Evolutionary conservation across 108 stramenopile genomes (phyloP), one percentile per base, ranked within the genome.

Genomic region (Poteriospumella lacustris): DNA sequence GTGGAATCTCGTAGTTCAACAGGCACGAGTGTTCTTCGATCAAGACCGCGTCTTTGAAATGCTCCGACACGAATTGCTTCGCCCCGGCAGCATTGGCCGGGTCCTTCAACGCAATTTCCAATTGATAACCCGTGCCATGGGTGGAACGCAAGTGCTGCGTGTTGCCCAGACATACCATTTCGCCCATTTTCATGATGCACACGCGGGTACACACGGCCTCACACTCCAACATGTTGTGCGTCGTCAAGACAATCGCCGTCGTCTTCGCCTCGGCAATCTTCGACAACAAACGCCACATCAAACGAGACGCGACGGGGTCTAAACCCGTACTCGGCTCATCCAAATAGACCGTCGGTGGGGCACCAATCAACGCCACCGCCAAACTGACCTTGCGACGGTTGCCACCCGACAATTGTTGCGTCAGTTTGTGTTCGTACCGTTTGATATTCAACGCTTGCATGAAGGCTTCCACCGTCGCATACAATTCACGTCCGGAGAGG

Each of bases 131-230:
- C 9, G 70, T 73, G 43, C 70, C 70, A 38, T 73, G 70, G 31
- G 47, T 33, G 33, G 70, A 73, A 5, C 70, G 70, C n/a, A 73
- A 42, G 42, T 73, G 70, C 41, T 73, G 70, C 9, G 40, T 73
- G 47, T 73, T 34, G 42, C 70, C 70, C 41, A 73, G 42, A 73
- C 70, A 73, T 28, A 73, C 70, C 70, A 73, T 52, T 38, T 73
- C 12, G 5, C 70, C 70, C 26, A 73, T n/a, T 56, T 73, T 73
- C 70, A 73, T 73, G 43, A 73, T 56, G 43, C 70, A 44, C 26
- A 73, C 41, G 36, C 70, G 70, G 28, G 70, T 73, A 73, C 70
- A 73, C 44, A 73, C 70, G 28, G 70, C 70, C 42, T 73, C 70
- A 38, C 70, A 73, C 36, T 73, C 70, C 28, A 73, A 56, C 70